phyloP scores from a whole-genome alignment of 768 basidiomycete species.

The Tricholoma furcatifolium region DNA sequence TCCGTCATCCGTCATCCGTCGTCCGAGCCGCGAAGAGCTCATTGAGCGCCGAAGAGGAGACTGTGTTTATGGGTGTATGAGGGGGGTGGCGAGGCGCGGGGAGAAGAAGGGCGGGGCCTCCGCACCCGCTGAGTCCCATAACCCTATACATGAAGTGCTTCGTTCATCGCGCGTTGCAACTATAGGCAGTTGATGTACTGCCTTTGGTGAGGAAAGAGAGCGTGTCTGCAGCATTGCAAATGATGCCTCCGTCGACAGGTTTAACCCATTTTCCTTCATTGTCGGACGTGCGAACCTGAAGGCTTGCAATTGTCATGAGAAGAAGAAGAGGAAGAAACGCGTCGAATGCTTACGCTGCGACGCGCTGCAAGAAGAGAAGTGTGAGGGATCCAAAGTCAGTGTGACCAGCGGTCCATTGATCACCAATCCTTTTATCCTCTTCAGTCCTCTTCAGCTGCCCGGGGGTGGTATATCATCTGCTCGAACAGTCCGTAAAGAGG shows the following conservation, averaged over 20 bases:
- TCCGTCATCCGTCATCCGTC: too few species aligned
- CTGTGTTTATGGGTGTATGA: too few species aligned
- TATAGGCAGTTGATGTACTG: neutral
- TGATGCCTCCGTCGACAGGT: constrained; percentile 30
- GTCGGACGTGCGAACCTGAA: constrained; percentile 34
- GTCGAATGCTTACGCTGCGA: constrained; percentile 2
- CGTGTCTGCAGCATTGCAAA: constrained; percentile 24
- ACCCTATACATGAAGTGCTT: constrained; percentile 18
- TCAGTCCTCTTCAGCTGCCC: constrained; percentile 33
- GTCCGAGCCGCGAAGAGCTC: too few species aligned
- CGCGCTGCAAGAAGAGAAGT: constrained; percentile 33
- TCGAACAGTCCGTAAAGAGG: neutral
- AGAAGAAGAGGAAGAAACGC: neutral
- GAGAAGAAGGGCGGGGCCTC: too few species aligned
- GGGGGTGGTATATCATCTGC: constrained; percentile 37
- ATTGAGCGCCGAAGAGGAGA: too few species aligned
- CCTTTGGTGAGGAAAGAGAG: constrained; percentile 37
- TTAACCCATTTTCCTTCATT: constrained; percentile 35
- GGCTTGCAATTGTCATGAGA: constrained; percentile 12
- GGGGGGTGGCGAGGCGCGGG: too few species aligned
- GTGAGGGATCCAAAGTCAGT: constrained; percentile 40
- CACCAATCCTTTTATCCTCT: constrained; percentile 39
- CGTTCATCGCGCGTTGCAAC: neutral
- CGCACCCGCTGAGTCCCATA: too few species aligned
- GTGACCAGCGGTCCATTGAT: constrained; percentile 47